phyloP scores from a whole-genome alignment of 495 filamentous ascomycete genomes.

The Xylaria castorea region DNA sequence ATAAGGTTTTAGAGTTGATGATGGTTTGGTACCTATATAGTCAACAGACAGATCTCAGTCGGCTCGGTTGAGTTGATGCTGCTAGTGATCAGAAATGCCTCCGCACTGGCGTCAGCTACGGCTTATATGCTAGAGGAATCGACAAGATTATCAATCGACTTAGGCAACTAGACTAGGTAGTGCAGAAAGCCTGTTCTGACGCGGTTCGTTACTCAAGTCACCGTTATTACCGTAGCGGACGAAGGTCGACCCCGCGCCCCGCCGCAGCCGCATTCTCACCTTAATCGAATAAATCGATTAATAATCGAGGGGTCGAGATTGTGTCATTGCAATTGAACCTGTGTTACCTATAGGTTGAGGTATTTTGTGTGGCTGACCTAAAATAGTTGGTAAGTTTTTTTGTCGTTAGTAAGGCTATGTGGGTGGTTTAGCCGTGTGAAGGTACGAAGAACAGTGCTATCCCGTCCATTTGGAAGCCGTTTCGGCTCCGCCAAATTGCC shows the following conservation, averaged over 20 bases:
- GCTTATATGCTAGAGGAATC: neutral
- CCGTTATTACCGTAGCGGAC: neutral
- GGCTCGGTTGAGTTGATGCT: neutral
- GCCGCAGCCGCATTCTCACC: neutral
- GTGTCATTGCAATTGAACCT: neutral
- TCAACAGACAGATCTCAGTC: neutral
- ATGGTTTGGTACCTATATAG: neutral
- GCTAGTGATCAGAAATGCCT: neutral
- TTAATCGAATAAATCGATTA: constrained; percentile 1
- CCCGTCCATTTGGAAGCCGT: neutral
- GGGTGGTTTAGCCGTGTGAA: neutral
- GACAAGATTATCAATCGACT: neutral
- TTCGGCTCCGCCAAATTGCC: neutral
- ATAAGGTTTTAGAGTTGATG: neutral
- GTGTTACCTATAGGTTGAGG: neutral
- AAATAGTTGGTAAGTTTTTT: neutral
- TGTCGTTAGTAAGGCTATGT: neutral
- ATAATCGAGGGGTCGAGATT: neutral
- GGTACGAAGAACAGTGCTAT: no score
- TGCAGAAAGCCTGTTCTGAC: neutral
- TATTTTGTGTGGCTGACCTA: neutral
- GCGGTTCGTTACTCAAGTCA: neutral
- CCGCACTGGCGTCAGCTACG: neutral
- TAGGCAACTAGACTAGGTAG: no score
- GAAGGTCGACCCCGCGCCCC: constrained; percentile 3